Percentiles rank a stretch among this genome's conserved stretches.
These are phyloP conservation scores for Phlebiopsis flavidoalba DNA, from an alignment of 768 basidiomycete species.

Conservation along the genomic window DNA sequence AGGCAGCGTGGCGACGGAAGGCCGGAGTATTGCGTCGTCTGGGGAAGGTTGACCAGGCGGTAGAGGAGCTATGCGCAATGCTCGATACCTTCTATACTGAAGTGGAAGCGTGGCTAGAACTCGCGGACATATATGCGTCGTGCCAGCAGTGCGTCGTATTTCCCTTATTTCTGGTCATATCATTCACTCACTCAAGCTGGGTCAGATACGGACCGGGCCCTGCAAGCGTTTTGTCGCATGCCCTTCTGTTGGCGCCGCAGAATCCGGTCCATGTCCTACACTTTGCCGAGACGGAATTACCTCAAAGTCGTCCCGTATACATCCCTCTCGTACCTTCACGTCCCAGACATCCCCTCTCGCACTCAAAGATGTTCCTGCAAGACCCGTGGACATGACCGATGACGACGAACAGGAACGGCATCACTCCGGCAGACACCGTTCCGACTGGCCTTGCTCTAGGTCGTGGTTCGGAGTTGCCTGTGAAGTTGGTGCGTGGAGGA, in stretches of 20 bases:
- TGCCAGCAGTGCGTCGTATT: constrained; percentile 60
- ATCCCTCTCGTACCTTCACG: too few relatives aligned
- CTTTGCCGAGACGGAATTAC: constrained; percentile 85
- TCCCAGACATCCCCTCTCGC: constrained; percentile 70
- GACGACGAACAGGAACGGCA: constrained; percentile 45
- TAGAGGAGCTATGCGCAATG: constrained; percentile 64
- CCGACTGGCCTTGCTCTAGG: constrained; percentile 52
- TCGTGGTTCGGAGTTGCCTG: constrained; percentile 87
- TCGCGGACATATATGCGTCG: constrained; percentile 73
- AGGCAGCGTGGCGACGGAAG: constrained; percentile 79
- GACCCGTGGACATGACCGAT: constrained; percentile 77
- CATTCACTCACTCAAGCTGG: not conserved
- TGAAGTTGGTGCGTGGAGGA: constrained; percentile 62
- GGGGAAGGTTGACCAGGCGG: constrained; percentile 60
- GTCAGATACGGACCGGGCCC: constrained; percentile 64
- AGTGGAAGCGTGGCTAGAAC: constrained; percentile 82
- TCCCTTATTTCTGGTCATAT: not conserved
- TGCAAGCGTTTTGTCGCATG: constrained; percentile 79
- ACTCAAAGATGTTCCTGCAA: constrained; percentile 72
- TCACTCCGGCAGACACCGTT: constrained; percentile 43
- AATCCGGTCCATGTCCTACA: constrained; percentile 83
- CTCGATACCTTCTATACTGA: constrained; percentile 89
- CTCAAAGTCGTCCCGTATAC: too few relatives aligned
- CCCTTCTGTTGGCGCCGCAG: constrained; percentile 75
- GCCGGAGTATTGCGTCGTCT: constrained; percentile 64